Evolutionary conservation across 768 basidiomycete genomes (phyloP).

Genomic region (Rubroboletus satanas): DNA sequence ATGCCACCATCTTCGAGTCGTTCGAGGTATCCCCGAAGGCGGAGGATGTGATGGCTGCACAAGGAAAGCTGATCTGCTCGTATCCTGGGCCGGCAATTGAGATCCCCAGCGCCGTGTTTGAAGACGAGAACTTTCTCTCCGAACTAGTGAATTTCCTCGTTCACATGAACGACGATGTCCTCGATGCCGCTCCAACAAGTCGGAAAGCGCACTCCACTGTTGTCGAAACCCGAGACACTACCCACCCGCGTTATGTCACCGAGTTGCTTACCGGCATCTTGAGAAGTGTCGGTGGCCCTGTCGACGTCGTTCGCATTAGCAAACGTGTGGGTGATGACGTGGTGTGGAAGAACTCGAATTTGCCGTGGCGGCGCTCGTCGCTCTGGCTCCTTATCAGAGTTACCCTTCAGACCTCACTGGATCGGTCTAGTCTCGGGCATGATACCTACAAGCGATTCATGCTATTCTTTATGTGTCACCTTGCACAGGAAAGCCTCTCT

Average conservation of each 20-base stretch:
- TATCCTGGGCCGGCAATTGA: conserved; percentile 45
- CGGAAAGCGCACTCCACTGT: conserved; percentile 37
- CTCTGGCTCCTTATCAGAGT: conserved; percentile 37
- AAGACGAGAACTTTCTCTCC: conserved; percentile 28
- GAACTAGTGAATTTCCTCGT: conserved; percentile 29
- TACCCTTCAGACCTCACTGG: conserved; percentile 31
- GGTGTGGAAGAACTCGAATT: conserved; percentile 15
- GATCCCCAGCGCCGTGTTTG: conserved; percentile 29
- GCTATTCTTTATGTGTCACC: conserved; percentile 34
- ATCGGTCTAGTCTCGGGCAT: background rate
- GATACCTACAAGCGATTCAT: conserved; percentile 47
- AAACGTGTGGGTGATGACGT: conserved; percentile 32
- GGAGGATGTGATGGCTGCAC: conserved; percentile 33
- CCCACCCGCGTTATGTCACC: conserved; percentile 47
- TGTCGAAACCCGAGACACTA: conserved; percentile 38
- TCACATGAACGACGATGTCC: background rate
- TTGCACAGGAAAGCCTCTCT: background rate
- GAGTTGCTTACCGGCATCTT: conserved; percentile 46
- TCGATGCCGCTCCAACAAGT: conserved; percentile 24
- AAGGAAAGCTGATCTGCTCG: conserved; percentile 44
- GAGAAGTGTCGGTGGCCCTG: conserved; percentile 33
- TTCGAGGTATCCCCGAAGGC: conserved; percentile 44
- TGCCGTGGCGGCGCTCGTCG: conserved; percentile 36
- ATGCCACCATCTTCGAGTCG: conserved; percentile 37
- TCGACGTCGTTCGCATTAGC: background rate